These are phyloP conservation scores for Selaginella tamariscina DNA, from an alignment of 75 land plant genomes.

Conservation along the genomic window DNA sequence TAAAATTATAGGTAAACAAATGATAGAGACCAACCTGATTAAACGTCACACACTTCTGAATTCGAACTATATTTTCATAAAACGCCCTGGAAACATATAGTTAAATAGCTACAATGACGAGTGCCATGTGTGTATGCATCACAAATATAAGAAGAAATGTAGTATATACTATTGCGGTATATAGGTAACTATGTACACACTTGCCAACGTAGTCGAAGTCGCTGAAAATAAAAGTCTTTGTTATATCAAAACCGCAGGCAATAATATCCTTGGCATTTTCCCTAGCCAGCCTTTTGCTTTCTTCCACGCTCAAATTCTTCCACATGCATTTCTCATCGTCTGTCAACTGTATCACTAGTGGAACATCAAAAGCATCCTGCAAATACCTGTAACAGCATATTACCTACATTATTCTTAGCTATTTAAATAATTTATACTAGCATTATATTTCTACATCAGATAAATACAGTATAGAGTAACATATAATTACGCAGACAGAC, in stretches of 20 bases:
- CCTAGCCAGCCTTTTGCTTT: slow-evolving; percentile 66
- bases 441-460: not conserved
- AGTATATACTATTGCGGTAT: not conserved
- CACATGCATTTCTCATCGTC: slow-evolving; percentile 99
- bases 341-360: slow-evolving; percentile 94
- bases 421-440: not conserved
- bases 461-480: not conserved
- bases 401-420: not conserved
- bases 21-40: slow-evolving; percentile 55
- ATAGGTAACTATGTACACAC: slow-evolving; percentile 29
- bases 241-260: slow-evolving; percentile 93
- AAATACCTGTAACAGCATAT: slow-evolving; percentile 49
- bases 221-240: slow-evolving; percentile 82
- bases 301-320: slow-evolving; percentile 86
- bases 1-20: not conserved
- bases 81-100: slow-evolving; percentile 41
- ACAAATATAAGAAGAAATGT: not conserved
- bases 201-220: slow-evolving; percentile 93
- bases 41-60: slow-evolving; percentile 77
- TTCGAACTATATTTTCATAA: slow-evolving; percentile 76
- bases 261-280: slow-evolving; percentile 98
- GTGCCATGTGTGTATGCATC: not conserved
- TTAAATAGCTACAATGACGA: not conserved
- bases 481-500: not conserved
- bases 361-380: slow-evolving; percentile 96